Base-by-base conservation (phyloP, 805 yeast species). In the Zygoascus ofunaensis region DNA sequence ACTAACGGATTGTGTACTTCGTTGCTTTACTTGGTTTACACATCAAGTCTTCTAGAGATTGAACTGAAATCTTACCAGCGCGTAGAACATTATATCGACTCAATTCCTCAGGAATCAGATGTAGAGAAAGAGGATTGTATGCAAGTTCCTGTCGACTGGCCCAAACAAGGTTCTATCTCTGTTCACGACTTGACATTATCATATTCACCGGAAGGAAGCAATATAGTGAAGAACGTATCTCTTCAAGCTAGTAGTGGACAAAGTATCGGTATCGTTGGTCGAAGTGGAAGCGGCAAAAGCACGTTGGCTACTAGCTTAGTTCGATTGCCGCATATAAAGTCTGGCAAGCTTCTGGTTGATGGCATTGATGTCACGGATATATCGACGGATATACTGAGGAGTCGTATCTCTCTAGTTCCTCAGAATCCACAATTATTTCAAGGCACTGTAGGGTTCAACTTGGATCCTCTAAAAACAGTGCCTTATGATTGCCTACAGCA, bases 211-310 rank as follows among this genome's bases (percentile, higher is more conserved):
- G 30, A 26, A 8, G 30, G 30, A 26, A 7, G 12, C 7, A 26
- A n/a, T 34, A 15, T 17, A 34, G 19, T 34, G 8, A 34, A 34
- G 15, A 18, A 34, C n/a, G 36, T 34, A 8, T 8, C 15, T 14
- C 15, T 34, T 15, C 8, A 34, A 15, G 20, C 19, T 8, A 34
- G 8, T 8, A 8, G 15, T 17, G 36, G 36, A 8, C 19, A 34
- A 18, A 34, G 20, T 8, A 18, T 34, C 5, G 36, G 36, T 7
- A 34, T 34, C n/a, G 86, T 87, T 36, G 96, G 96, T 34, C 76
- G 74, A 53, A 95, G 89, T 44, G 97, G 96, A 24, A 66, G 82
- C 15, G 97, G 96, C 51, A 87, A 87, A 59, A 80, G 94, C 14
- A 83, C 94, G 1, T 68, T 89, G 36, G 69, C 86, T 47, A 85